Base-by-base conservation (phyloP, 371 early-diverging fungal species). In the Gilbertella persicaria region DNA sequence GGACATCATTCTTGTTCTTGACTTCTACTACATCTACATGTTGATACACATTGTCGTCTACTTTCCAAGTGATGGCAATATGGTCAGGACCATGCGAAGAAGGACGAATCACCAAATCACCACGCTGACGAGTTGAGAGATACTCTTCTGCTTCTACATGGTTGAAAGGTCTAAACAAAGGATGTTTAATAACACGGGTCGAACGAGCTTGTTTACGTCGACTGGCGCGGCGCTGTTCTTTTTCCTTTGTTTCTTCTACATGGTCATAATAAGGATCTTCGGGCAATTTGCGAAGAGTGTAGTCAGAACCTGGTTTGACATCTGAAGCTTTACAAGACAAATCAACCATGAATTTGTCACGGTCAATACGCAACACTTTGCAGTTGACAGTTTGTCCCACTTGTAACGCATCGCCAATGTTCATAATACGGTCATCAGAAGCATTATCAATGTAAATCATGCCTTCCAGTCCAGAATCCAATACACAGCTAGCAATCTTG, bases 51-150 rank as follows among this genome's bases (percentile, higher is more conserved):
- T 71, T 77, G 19, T 92, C 88, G 39, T 80, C 90, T 12, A 96
- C 84, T 58, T 96, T 96, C 94, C 96, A 97, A 4, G 96, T 96
- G 24, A 97, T 85, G 0, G 92, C 87, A 16, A 99, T 76, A 62
- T 94, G 93, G 60, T 92, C 86, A 21, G 75, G 69, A 10, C 96
- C 96, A 10, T 86, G 83, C 4, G 92, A 90, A 13, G 96, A 96
- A 1, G 97, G 97, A 17, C 98, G 87, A 48, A 99, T 89, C 12
- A 99, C 90, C n/a, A 88, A 69, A 25, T 89, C 88, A 26, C 98
- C 99, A 19, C 82, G 75, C 14, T 76, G 80, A 19, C 87, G 77
- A 14, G 66, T 63, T 7, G 80, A 67, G 41, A 97, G 71, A 47
- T 84, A 89, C 37, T 83, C 76, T 59, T 88, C 86, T 3, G 97